These are phyloP conservation scores for Mallotus japonicus DNA, from an alignment of 441 rosid genomes.

Conservation along the genomic window DNA sequence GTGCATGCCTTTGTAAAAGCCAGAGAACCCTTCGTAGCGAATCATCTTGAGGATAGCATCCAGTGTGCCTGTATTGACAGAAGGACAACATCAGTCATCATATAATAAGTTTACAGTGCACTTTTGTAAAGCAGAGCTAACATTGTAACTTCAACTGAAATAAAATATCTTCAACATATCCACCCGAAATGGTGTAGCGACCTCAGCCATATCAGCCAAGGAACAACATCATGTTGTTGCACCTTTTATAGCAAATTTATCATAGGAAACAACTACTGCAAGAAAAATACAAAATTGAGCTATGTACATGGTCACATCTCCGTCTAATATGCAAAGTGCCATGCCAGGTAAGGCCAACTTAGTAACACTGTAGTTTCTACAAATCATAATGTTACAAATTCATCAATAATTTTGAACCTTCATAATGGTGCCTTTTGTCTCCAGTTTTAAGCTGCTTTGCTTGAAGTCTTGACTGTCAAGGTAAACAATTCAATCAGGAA, in stretches of 20 bases:
- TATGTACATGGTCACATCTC: neutral
- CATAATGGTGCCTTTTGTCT: slow-evolving; percentile 74
- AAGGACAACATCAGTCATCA: neutral
- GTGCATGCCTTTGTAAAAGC: slow-evolving; percentile 95
- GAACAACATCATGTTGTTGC: neutral
- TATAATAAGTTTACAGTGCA: neutral
- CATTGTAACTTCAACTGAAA: neutral
- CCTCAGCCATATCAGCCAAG: neutral
- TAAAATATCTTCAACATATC: neutral
- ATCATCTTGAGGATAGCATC: slow-evolving; percentile 92
- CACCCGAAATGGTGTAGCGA: neutral
- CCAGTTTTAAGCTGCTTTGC: slow-evolving; percentile 69
- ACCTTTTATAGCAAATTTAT: slow-evolving; percentile 6
- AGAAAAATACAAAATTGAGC: neutral
- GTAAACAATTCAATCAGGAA: slow-evolving; percentile 14
- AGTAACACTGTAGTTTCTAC: neutral
- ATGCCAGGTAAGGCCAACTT: neutral
- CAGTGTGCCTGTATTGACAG: slow-evolving; percentile 51
- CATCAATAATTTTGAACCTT: slow-evolving; percentile 43
- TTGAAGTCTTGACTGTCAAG: slow-evolving; percentile 77
- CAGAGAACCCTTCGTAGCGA: slow-evolving; percentile 65
- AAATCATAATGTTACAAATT: neutral
- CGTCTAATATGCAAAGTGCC: slow-evolving; percentile 4
- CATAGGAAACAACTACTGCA: neutral
- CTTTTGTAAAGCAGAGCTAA: neutral